A percentile compares a stretch with the other conserved stretches of the same genome.
phyloP scores from a whole-genome alignment of 2,329 filamentous ascomycete genomes.

The Fusarium phyllophilum region DNA sequence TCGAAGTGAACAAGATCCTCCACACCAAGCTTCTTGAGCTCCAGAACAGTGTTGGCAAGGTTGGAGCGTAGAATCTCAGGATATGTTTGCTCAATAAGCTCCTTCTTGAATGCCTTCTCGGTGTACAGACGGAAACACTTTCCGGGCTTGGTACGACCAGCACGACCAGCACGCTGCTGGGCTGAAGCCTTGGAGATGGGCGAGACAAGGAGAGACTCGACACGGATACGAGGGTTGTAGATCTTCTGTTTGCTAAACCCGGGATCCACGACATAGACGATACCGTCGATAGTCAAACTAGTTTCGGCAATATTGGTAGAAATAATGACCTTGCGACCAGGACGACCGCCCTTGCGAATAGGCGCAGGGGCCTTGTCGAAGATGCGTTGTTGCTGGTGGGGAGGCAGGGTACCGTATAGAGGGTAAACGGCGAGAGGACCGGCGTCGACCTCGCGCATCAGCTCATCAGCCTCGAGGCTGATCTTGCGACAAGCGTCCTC shows the following conservation, averaged over 20 bases:
- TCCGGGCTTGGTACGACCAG: slow-evolving; percentile 96
- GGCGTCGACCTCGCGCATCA: slow-evolving; percentile 89
- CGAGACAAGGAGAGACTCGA: slow-evolving; percentile 96
- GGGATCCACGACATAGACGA: slow-evolving; percentile 98
- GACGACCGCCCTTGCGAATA: slow-evolving; percentile 77
- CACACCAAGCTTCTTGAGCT: slow-evolving; percentile 96
- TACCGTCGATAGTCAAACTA: slow-evolving; percentile 96
- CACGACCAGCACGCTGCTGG: slow-evolving; percentile 97
- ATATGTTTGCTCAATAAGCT: slow-evolving; percentile 96
- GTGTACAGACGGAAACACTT: slow-evolving; percentile 99
- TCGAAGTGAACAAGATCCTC: slow-evolving; percentile 98
- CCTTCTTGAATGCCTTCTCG: slow-evolving; percentile 94
- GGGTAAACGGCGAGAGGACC: slow-evolving; percentile 92
- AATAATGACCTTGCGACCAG: slow-evolving; percentile 93
- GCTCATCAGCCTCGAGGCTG: slow-evolving; percentile 87
- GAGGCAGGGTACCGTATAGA: slow-evolving; percentile 92
- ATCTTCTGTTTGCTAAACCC: slow-evolving; percentile 99
- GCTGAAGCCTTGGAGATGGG: slow-evolving; percentile 98
- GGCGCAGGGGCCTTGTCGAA: slow-evolving; percentile 88
- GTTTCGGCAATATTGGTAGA: slow-evolving; percentile 99
- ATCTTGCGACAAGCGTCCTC: slow-evolving; percentile 97
- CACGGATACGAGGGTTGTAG: slow-evolving; percentile 95
- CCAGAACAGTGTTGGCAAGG: slow-evolving; percentile 91
- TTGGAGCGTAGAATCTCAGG: slow-evolving; percentile 96
- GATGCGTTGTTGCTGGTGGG: slow-evolving; percentile 92